phyloP scores from a whole-genome alignment of 163 green algal genomes.

The Scenedesmus sp. region DNA sequence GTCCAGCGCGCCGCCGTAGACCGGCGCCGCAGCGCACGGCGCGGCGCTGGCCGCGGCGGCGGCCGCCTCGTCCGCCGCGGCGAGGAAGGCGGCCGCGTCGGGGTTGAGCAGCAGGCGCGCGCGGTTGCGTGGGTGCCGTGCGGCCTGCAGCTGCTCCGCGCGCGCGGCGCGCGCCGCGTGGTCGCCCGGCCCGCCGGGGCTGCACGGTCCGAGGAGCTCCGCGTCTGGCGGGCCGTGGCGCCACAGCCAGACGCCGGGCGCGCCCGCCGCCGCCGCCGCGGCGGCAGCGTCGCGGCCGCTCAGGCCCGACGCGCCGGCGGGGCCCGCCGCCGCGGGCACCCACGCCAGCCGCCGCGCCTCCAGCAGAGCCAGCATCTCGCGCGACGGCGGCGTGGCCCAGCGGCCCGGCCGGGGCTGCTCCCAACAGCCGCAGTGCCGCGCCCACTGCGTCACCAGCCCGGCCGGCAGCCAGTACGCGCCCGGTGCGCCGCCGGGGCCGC shows the following conservation, averaged over 20 bases:
- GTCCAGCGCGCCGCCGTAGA: not conserved
- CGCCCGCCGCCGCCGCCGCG: constrained; percentile 8
- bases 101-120: constrained; percentile 24
- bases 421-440: not conserved
- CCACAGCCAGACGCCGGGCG: constrained; percentile 6
- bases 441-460: too few species aligned
- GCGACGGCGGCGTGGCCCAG: too few species aligned
- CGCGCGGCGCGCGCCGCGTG: not conserved
- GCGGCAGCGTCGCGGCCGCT: not conserved
- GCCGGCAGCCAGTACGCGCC: too few species aligned
- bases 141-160: not conserved
- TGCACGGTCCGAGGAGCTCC: not conserved
- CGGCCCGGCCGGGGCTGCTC: not conserved
- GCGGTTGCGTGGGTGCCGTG: not conserved
- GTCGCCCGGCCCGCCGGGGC: constrained; percentile 13
- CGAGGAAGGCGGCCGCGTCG: too few species aligned
- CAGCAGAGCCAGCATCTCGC: too few species aligned
- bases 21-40: not conserved
- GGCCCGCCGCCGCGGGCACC: too few species aligned
- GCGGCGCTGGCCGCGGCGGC: constrained; percentile 14
- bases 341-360: too few species aligned
- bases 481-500: too few species aligned
- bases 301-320: too few species aligned
- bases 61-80: not conserved
- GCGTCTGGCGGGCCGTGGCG: constrained; percentile 12